Conservation (phyloP, 2,329 filamentous ascomycete species). For the Fusarium citri region DNA sequence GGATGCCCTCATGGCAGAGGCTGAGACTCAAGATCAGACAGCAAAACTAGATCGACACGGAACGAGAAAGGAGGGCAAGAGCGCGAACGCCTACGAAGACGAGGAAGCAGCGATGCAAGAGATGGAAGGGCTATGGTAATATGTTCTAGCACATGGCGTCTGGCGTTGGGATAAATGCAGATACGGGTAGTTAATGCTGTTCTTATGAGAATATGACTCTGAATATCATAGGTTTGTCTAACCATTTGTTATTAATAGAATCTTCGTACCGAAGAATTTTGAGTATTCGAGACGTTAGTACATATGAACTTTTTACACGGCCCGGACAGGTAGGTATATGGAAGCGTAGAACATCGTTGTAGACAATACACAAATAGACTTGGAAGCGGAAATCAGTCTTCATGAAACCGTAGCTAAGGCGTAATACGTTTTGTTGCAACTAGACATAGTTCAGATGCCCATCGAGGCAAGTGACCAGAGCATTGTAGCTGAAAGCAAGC, state of each 20-base stretch:
- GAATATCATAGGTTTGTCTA: not conserved
- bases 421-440: not conserved
- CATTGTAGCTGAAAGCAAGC: not conserved
- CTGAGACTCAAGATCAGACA: slow-evolving; percentile 48
- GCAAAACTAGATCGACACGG: not conserved
- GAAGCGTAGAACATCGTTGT: not conserved
- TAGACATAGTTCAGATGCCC: not conserved
- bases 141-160: not conserved
- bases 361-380: not conserved
- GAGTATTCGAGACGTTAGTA: not conserved
- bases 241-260: not conserved
- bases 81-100: slow-evolving; percentile 63
- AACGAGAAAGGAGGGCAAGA: slow-evolving; percentile 2
- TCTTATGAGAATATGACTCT: not conserved
- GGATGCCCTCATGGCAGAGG: slow-evolving; percentile 66
- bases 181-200: no score
- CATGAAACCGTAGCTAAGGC: not conserved
- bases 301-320: not conserved
- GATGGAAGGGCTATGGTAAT: slow-evolving; percentile 66
- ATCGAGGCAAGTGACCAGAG: not conserved
- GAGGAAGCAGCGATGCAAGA: slow-evolving; percentile 77
- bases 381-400: no score
- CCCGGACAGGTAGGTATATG: not conserved
- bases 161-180: not conserved
- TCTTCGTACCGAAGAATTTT: not conserved